Evolutionary conservation across 2,329 filamentous ascomycete genomes (phyloP).

Genomic region (Furcasterigmium sp.): DNA sequence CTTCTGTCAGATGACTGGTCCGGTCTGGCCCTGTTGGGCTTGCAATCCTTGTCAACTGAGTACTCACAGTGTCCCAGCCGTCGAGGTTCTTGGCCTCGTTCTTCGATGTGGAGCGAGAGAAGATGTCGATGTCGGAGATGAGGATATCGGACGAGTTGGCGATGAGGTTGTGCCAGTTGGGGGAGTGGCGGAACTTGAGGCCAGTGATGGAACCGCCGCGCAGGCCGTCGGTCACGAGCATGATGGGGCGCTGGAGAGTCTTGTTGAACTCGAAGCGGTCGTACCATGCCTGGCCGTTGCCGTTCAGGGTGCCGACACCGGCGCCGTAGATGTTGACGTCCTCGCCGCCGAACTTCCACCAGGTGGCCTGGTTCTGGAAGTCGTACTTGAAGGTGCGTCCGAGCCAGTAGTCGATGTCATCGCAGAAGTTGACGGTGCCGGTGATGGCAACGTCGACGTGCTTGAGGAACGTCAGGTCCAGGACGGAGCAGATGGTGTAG

Average conservation of each 20-base stretch:
- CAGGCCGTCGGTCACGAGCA: conserved; percentile 52
- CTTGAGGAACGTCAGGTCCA: conserved; percentile 60
- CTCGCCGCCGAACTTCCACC: conserved; percentile 25
- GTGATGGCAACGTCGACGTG: conserved; percentile 55
- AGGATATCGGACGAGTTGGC: conserved; percentile 61
- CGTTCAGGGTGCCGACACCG: conserved; percentile 38
- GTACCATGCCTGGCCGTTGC: conserved; percentile 62
- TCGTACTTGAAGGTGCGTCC: conserved; percentile 56
- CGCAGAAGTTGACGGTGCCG: conserved; percentile 56
- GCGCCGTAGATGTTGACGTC: conserved; percentile 61
- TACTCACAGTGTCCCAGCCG: conserved; percentile 59
- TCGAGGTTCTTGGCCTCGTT: conserved; percentile 62
- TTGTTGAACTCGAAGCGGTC: conserved; percentile 52
- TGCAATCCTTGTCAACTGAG: no score
- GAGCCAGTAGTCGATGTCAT: conserved; percentile 66
- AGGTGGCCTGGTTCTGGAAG: conserved; percentile 57
- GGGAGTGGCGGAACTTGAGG: conserved; percentile 54
- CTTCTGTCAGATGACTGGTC: no score
- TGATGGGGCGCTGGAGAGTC: conserved; percentile 52
- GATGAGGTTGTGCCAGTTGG: conserved; percentile 49
- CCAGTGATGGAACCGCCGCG: conserved; percentile 53
- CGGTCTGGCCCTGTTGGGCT: no score
- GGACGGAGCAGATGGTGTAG: conserved; percentile 58
- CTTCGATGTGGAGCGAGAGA: conserved; percentile 44
- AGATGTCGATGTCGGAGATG: conserved; percentile 57